Conservation (phyloP, 2,329 filamentous ascomycete genomes). For the Elsinoe fawcettii region DNA sequence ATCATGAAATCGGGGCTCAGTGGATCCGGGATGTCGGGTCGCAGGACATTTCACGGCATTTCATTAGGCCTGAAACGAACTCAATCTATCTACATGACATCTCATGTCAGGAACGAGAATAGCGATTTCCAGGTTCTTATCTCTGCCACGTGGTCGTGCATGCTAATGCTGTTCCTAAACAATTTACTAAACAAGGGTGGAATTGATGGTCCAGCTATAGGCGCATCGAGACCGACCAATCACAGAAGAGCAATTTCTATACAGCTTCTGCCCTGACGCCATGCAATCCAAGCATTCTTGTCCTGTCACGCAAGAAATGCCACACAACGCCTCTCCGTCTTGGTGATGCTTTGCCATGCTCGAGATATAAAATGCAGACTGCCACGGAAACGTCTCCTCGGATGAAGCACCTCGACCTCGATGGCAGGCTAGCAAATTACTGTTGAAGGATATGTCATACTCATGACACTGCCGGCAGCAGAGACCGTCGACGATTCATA, state of each 20-base stretch:
- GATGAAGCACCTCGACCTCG: too few relatives aligned
- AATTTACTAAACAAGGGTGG: too few relatives aligned
- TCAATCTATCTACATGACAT: neutral
- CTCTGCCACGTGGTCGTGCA: neutral
- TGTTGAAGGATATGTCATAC: neutral
- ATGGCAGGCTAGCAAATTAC: too few relatives aligned
- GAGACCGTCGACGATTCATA: neutral
- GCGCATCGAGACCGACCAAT: too few relatives aligned
- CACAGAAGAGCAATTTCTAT: neutral
- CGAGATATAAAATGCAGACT: neutral
- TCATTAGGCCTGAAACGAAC: neutral
- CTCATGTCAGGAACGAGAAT: neutral
- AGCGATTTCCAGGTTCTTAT: neutral
- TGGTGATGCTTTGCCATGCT: slow-evolving; percentile 4
- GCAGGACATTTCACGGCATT: neutral
- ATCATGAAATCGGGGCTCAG: too few relatives aligned
- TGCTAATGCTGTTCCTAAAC: too few relatives aligned
- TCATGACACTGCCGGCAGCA: neutral
- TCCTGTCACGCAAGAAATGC: neutral
- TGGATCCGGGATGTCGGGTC: neutral
- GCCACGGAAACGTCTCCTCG: neutral
- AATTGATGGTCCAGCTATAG: too few relatives aligned
- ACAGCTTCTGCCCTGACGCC: neutral
- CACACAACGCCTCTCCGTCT: neutral
- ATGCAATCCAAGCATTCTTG: neutral